Evolutionary conservation across 2,329 filamentous ascomycete species (phyloP), one percentile per base, ranked within the genome.

Genomic region (Berkeleyomyces basicola): DNA sequence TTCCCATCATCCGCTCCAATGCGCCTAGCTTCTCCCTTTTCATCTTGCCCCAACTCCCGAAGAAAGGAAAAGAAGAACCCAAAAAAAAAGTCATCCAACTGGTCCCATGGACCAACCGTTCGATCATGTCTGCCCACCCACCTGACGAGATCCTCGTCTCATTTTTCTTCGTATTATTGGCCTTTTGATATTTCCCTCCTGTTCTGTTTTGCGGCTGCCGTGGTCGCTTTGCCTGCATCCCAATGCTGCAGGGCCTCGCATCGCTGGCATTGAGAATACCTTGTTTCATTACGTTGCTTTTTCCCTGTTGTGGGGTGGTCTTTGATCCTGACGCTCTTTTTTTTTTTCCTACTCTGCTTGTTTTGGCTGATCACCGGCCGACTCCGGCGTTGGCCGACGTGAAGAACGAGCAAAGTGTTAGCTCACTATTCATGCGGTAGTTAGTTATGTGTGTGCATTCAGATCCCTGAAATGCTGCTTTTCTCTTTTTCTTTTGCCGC

Each of bases 211-310:
- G 4, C 9, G 6, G 3, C 33, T 53, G 3, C 37, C 4, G 49
- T 53, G 33, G 33, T 53, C 49, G 33, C 49, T 14, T n/a, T 11
- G 37, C 49, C 49, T 53, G 49, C 49, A 53, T 53, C 23, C 23
- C 2, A 23, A 23, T 23, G 23, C 23, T 23, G 23, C 23, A 23
- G 23, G 23, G 23, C 23, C 23, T 23, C 23, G 23, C 23, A 53
- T 53, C 37, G 46, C 49, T 37, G 7, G 49, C 31, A 53, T 53
- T 53, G 23, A 53, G 49, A 10, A 23, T 53, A n/a, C 3, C 46
- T 53, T 53, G 49, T 53, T 53, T 53, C 23, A 53, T 53, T 53
- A 53, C 49, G 49, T 53, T 53, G 49, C 37, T 53, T 53, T 53
- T 53, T 53, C 16, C 10, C 49, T 53, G 11, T 16, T 53, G 49